These are phyloP conservation scores for Tympanopsis confertula DNA, from an alignment of 2,329 filamentous ascomycete genomes.

Conservation along the genomic window DNA sequence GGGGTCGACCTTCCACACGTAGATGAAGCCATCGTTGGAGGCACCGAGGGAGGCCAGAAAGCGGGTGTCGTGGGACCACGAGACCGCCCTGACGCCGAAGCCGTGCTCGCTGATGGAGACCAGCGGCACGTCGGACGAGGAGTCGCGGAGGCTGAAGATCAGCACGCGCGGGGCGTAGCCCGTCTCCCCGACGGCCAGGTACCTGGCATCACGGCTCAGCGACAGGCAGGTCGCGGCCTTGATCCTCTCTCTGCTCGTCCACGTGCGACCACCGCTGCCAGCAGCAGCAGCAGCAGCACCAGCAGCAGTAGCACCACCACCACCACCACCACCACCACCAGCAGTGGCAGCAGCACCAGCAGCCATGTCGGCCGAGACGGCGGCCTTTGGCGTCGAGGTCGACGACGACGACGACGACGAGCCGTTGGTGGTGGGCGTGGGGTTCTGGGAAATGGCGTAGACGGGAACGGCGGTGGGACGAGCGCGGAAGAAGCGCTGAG, in stretches of 20 bases:
- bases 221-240: slow-evolving; percentile 88
- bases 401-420: slow-evolving; percentile 30
- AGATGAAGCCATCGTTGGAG: slow-evolving; percentile 86
- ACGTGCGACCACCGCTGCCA: slow-evolving; percentile 35
- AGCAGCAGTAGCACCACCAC: slow-evolving; percentile 23
- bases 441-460: slow-evolving; percentile 40
- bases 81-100: slow-evolving; percentile 76
- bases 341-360: no score
- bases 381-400: slow-evolving; percentile 45
- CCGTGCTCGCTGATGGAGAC: slow-evolving; percentile 81
- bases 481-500: slow-evolving; percentile 83
- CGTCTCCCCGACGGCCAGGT: slow-evolving; percentile 86
- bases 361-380: slow-evolving; percentile 49
- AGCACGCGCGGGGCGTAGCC: slow-evolving; percentile 86
- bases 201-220: slow-evolving; percentile 76
- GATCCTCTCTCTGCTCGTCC: slow-evolving; percentile 82
- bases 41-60: slow-evolving; percentile 82
- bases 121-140: slow-evolving; percentile 68
- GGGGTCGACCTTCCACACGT: slow-evolving; percentile 79
- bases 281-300: slow-evolving; percentile 17
- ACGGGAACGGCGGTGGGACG: slow-evolving; percentile 64
- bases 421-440: slow-evolving; percentile 25
- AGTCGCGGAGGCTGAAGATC: slow-evolving; percentile 75
- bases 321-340: slow-evolving; percentile 32
- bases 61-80: slow-evolving; percentile 77